A percentile compares a stretch with the other conserved stretches of the same genome.
Evolutionary conservation across 2,329 filamentous ascomycete genomes (phyloP).

Genomic region (Mariannaea elegans): DNA sequence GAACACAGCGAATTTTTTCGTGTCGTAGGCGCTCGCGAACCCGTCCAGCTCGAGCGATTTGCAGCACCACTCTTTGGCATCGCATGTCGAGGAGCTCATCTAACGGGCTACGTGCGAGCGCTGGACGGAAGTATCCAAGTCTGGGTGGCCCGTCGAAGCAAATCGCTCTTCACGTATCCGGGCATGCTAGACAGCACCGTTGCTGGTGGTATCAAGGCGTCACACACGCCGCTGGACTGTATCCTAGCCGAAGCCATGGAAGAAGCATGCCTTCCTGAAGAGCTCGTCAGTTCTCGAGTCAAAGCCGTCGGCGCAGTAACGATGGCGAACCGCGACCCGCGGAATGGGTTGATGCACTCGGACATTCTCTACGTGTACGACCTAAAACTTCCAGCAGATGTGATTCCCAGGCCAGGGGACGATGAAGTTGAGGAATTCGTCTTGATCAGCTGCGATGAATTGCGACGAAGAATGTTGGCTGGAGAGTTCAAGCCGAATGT

Average conservation of each 20-base stretch:
- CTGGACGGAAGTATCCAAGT: conserved; percentile 62
- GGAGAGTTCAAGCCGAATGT: conserved; percentile 89
- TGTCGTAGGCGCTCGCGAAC: conserved; percentile 48
- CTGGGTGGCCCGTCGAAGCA: conserved; percentile 76
- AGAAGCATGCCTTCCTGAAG: conserved; percentile 63
- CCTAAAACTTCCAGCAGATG: conserved; percentile 67
- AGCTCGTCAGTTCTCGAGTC: conserved; percentile 39
- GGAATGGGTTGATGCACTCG: conserved; percentile 44
- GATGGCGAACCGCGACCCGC: conserved; percentile 42
- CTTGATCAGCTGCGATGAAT: conserved; percentile 68
- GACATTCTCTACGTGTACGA: conserved; percentile 77
- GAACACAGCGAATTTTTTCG: conserved; percentile 55
- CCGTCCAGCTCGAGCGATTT: conserved; percentile 65
- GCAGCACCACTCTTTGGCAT: conserved; percentile 73
- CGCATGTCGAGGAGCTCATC: conserved; percentile 70
- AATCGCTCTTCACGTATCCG: conserved; percentile 75
- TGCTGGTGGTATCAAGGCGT: conserved; percentile 77
- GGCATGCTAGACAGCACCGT: conserved; percentile 83
- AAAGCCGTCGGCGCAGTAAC: conserved; percentile 47
- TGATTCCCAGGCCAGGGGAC: conserved; percentile 74
- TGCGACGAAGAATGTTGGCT: conserved; percentile 67
- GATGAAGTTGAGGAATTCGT: conserved; percentile 82
- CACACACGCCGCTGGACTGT: conserved; percentile 71
- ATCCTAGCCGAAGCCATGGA: conserved; percentile 77
- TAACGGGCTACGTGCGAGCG: conserved; percentile 66